phyloP scores from a whole-genome alignment of 1,139 yeast genomes.

The Pichia kudriavzevii region DNA sequence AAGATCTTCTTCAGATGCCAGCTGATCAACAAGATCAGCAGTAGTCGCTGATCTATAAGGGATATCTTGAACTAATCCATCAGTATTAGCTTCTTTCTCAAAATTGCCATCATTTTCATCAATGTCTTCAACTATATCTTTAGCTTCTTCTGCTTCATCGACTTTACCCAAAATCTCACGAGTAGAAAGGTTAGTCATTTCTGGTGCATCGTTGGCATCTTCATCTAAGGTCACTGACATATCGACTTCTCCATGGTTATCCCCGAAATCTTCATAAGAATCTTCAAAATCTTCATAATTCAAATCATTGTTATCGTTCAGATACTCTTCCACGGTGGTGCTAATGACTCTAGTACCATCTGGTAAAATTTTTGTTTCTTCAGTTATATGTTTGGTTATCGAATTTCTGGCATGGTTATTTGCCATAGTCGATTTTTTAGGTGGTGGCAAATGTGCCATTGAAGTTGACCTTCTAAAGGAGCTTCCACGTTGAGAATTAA shows the following conservation, averaged over 20 bases:
- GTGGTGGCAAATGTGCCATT: conserved; percentile 2
- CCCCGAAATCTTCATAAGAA: conserved; percentile 14
- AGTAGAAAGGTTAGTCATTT: neutral
- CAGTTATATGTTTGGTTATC: conserved; percentile 8
- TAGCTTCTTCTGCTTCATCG: conserved; percentile 6
- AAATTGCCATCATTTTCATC: conserved; percentile 5
- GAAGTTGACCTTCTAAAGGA: conserved; percentile 9
- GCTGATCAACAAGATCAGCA: conserved; percentile 17
- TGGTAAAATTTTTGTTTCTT: conserved; percentile 12
- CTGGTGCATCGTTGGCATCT: conserved; percentile 9
- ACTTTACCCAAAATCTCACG: conserved; percentile 13
- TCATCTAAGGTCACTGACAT: conserved; percentile 10
- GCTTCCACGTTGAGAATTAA: conserved; percentile 1
- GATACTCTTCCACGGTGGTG: conserved; percentile 13
- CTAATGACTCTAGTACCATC: conserved; percentile 16
- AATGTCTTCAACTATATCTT: neutral
- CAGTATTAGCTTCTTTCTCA: neutral
- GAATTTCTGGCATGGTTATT: conserved; percentile 2
- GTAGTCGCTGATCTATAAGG: neutral
- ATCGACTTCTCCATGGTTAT: conserved; percentile 9
- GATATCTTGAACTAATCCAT: too few relatives aligned
- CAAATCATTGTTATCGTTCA: neutral
- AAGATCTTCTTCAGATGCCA: conserved; percentile 25
- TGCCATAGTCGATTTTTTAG: neutral
- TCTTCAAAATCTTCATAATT: conserved; percentile 10